Percentiles rank a stretch among this genome's conserved stretches.
These are phyloP conservation scores for Cladophialophora yegresii DNA, from an alignment of 2,329 filamentous ascomycete species.

Conservation along the genomic window DNA sequence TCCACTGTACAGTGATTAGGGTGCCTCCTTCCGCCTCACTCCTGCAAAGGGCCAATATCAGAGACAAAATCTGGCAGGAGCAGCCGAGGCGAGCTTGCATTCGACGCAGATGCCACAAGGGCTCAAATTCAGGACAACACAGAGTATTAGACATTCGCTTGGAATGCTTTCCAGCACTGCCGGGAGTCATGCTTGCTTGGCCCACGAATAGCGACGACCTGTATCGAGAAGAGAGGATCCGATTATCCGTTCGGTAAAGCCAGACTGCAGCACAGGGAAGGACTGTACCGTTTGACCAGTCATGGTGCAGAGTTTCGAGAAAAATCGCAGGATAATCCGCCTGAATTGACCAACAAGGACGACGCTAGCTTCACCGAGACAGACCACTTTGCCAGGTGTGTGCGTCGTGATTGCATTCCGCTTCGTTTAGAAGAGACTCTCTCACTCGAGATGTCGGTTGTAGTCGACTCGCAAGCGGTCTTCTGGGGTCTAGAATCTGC, in stretches of 20 bases:
- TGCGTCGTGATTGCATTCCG: neutral
- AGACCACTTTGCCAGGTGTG: neutral
- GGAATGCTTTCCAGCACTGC: neutral
- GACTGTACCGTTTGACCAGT: neutral
- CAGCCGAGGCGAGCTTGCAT: neutral
- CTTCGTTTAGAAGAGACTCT: neutral
- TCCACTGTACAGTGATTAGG: neutral
- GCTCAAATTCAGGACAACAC: neutral
- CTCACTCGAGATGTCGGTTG: neutral
- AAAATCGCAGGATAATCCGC: neutral
- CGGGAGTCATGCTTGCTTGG: neutral
- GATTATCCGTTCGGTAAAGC: neutral
- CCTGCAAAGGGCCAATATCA: neutral
- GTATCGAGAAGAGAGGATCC: neutral
- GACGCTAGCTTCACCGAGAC: conserved; percentile 7
- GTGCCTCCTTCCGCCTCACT: neutral
- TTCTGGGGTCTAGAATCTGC: neutral
- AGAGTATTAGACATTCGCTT: neutral
- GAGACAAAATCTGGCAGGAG: neutral
- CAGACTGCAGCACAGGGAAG: neutral
- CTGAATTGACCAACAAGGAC: neutral
- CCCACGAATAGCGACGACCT: conserved; percentile 1
- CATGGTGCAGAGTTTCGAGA: neutral
- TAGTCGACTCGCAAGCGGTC: neutral
- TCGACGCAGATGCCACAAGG: neutral